Base-by-base conservation (phyloP, 73 alveolate species). In the Paramecium sonneborni region DNA sequence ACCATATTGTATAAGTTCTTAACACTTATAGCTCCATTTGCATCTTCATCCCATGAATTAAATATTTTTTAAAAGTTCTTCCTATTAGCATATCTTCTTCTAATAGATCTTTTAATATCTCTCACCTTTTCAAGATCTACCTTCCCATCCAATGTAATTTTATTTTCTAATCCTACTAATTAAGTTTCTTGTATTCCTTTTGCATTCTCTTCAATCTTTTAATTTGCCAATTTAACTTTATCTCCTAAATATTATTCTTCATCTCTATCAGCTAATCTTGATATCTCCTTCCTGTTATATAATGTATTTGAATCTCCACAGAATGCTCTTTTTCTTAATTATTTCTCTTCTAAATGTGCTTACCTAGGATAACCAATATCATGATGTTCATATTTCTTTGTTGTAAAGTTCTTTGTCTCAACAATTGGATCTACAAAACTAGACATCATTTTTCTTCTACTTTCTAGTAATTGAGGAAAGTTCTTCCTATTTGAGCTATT, bases 61-160 rank as follows among this genome's bases (percentile, higher is more conserved):
- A 98, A 98, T 55, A 98, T 96, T 76, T 95, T 94, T 93, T 95
- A 85, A 39, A 94, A 92, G 93, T 98, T 97, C 52, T 92, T 93
- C 85, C 99, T 95, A 39, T 96, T 97, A 62, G 97, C 97, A 92
- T 97, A 97, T 74, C 99, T 92, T 85, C 99, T 93, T 74, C 98
- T 85, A 79, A 97, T 90, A 34, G 98, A 97, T 93, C 98, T 95
- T 69, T 97, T 96, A 74, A 97, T 97, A 62, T 97, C 98, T 87
- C 97, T 92, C 68, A 97, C 97, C 92, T 96, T 97, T 86, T 95
- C 95, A 26, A 96, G 85, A 92, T 96, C 99, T 4, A 97, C 97
- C 92, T 97, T 97, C 44, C 99, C 99, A 72, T 97, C 98, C 14
- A 96, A 91, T 34, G 99, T 97, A 37, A 68, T 94, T 58, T 93